Conservation (phyloP, 202 grass and related monocot species). For the Dendrocalamus latiflorus region DNA sequence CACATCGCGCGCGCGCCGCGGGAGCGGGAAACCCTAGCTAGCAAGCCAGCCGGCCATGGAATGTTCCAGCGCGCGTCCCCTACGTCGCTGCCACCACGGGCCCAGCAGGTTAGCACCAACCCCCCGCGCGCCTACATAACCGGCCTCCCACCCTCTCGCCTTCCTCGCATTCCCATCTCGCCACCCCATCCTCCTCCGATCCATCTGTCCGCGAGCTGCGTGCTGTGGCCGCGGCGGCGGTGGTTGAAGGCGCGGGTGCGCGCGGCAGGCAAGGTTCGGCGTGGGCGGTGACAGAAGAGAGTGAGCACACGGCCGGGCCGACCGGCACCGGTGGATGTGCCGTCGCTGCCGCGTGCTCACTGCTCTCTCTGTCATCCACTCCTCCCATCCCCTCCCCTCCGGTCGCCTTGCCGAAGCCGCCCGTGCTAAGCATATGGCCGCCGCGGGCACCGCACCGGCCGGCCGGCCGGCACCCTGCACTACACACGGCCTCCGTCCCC, state of each 20-base stretch:
- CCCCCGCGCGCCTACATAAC: constrained; percentile 31
- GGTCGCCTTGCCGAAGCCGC: neutral
- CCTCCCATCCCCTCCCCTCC: neutral
- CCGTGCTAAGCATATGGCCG: neutral
- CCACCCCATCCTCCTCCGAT: neutral
- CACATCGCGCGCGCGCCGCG: neutral
- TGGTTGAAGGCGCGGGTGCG: neutral
- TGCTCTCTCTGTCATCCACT: constrained; percentile 52
- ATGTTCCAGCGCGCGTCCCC: constrained; percentile 16
- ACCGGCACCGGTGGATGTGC: constrained; percentile 42
- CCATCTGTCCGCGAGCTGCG: neutral
- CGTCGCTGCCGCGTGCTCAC: constrained; percentile 66
- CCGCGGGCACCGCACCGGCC: constrained; percentile 25
- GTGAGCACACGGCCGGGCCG: constrained; percentile 58
- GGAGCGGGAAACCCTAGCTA: constrained; percentile 21
- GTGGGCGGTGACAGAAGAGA: constrained; percentile 58
- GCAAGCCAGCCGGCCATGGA: neutral
- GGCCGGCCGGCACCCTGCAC: neutral
- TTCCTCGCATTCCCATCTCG: neutral
- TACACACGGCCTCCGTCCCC: neutral
- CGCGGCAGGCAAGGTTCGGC: neutral
- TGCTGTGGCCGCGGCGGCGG: constrained; percentile 24
- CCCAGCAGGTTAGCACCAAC: neutral
- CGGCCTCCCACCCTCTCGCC: neutral
- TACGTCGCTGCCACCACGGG: constrained; percentile 6